These are phyloP conservation scores for Kwoniella heveanensis DNA, from an alignment of 768 basidiomycete species.

Conservation along the genomic window DNA sequence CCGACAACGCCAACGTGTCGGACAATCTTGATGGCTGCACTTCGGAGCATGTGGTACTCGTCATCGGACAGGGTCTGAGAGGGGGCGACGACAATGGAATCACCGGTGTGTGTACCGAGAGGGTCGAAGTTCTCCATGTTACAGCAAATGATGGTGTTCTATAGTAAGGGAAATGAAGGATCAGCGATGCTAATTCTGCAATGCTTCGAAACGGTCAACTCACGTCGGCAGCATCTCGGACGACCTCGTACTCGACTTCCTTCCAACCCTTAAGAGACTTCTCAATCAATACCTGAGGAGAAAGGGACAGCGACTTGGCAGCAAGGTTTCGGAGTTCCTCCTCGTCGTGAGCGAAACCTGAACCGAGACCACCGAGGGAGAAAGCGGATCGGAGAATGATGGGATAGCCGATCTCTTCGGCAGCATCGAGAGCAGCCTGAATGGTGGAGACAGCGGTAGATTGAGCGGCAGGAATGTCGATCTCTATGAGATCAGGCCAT, in stretches of 20 bases:
- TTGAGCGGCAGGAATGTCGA: constrained; percentile 91
- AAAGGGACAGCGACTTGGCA: constrained; percentile 84
- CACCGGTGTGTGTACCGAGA: constrained; percentile 96
- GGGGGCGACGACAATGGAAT: constrained; percentile 98
- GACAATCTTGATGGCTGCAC: constrained; percentile 91
- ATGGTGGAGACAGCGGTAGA: constrained; percentile 97
- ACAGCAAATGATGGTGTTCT: constrained; percentile 99
- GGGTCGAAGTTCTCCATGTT: constrained; percentile 89
- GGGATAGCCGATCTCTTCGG: constrained; percentile 89
- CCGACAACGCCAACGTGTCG: constrained; percentile 62
- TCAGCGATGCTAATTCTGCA: not conserved
- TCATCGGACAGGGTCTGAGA: constrained; percentile 97
- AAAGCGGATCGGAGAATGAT: constrained; percentile 93
- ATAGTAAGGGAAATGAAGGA: constrained; percentile 29
- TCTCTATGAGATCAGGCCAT: constrained; percentile 64
- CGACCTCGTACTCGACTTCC: constrained; percentile 98
- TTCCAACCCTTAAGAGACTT: constrained; percentile 99
- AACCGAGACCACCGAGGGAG: constrained; percentile 96
- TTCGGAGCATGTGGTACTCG: constrained; percentile 98
- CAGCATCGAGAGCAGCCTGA: constrained; percentile 86
- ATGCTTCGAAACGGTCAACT: too few species aligned
- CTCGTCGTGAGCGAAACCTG: constrained; percentile 92
- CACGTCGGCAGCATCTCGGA: constrained; percentile 95
- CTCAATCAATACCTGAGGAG: constrained; percentile 95
- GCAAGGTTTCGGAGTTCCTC: constrained; percentile 93